Conservation (phyloP, 2,329 filamentous ascomycete genomes). For the Fusarium sp. region DNA sequence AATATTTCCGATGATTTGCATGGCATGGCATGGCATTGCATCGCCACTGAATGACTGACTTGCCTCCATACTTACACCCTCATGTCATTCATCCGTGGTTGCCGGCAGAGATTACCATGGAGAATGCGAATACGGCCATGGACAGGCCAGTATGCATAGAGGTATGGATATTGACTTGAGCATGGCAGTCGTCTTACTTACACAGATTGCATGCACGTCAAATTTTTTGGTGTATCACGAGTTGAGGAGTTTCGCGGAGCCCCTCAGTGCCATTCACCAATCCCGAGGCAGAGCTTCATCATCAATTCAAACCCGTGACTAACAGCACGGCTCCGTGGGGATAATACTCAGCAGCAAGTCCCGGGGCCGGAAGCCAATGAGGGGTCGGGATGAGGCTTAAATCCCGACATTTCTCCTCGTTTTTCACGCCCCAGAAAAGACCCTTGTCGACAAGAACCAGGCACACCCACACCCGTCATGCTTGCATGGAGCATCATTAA, state of each 20-base stretch:
- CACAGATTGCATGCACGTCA: slow-evolving; percentile 4
- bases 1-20: slow-evolving; percentile 14
- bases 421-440: slow-evolving; percentile 10
- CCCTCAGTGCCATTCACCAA: slow-evolving; percentile 18
- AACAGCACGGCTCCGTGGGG: slow-evolving; percentile 23
- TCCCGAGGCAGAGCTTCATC: slow-evolving; percentile 19
- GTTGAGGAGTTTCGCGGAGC: slow-evolving; percentile 3
- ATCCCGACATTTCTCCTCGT: slow-evolving; percentile 6
- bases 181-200: slow-evolving; percentile 4
- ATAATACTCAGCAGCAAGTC: slow-evolving; percentile 5
- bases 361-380: slow-evolving; percentile 25
- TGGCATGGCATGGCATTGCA: not conserved
- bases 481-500: slow-evolving; percentile 18
- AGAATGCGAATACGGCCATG: slow-evolving; percentile 3
- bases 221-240: slow-evolving; percentile 4
- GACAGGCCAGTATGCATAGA: slow-evolving; percentile 1
- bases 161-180: not conserved
- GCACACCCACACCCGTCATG: slow-evolving; percentile 32
- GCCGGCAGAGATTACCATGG: not conserved
- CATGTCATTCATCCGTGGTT: not conserved
- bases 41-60: not conserved
- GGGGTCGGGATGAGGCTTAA: not conserved
- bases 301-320: slow-evolving; percentile 28
- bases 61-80: not conserved
- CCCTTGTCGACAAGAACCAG: slow-evolving; percentile 31